A percentile compares a stretch with the other conserved stretches of the same genome.
Evolutionary conservation across 1,284 basidiomycete species (phyloP).

Genomic region (Puccinia polysora): DNA sequence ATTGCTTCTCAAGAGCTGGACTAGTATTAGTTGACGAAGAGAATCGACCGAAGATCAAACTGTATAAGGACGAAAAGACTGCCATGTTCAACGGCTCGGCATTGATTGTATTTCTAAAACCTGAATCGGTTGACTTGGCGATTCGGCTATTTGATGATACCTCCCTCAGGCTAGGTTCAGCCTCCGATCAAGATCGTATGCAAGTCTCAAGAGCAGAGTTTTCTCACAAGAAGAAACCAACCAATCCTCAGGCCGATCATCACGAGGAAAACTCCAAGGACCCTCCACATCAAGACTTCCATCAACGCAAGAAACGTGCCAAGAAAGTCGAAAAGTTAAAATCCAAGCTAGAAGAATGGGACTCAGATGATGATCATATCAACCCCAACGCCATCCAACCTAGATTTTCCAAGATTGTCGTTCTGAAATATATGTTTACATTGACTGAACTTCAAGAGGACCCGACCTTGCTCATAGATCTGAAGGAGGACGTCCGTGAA

Average conservation of each 20-base stretch:
- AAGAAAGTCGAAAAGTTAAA: constrained; percentile 60
- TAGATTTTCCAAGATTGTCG: constrained; percentile 70
- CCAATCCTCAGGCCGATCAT: background rate
- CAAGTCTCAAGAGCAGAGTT: constrained; percentile 80
- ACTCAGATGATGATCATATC: constrained; percentile 60
- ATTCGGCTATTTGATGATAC: constrained; percentile 84
- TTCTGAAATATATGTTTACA: constrained; percentile 92
- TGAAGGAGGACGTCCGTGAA: constrained; percentile 92
- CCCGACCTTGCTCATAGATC: constrained; percentile 75
- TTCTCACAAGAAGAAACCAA: constrained; percentile 48
- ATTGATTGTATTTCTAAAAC: constrained; percentile 93
- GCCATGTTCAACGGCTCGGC: constrained; percentile 94
- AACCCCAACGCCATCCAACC: constrained; percentile 44
- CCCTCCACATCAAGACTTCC: constrained; percentile 54
- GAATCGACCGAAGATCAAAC: constrained; percentile 81
- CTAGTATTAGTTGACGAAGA: constrained; percentile 85
- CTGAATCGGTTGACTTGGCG: constrained; percentile 84
- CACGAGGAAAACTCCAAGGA: background rate
- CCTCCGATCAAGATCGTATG: constrained; percentile 64
- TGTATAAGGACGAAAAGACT: constrained; percentile 76
- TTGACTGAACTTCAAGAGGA: constrained; percentile 81
- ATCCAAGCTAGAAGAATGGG: constrained; percentile 89
- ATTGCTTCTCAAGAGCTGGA: constrained; percentile 82
- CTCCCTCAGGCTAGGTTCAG: constrained; percentile 76
- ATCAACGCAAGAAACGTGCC: constrained; percentile 60